These are phyloP conservation scores for Coemansia umbellata DNA, from an alignment of 192 early-diverging fungal species.

Conservation along the genomic window DNA sequence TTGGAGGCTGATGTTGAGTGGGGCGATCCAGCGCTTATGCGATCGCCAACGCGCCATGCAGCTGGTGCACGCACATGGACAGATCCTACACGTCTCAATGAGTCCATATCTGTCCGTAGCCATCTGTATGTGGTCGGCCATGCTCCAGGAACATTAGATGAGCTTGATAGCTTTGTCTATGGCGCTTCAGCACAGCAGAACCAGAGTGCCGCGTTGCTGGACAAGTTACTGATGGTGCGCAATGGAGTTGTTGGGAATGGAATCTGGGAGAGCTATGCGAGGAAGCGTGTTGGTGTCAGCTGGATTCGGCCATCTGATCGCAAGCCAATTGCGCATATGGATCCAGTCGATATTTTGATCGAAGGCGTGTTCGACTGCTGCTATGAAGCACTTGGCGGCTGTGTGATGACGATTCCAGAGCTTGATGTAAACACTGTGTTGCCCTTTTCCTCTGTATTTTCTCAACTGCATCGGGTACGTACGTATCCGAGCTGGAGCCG, in stretches of 20 bases:
- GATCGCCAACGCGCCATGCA: constrained; percentile 26
- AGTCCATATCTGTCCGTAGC: constrained; percentile 43
- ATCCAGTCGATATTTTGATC: constrained; percentile 33
- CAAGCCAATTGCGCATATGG: background rate
- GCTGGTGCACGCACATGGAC: constrained; percentile 20
- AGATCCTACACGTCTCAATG: constrained; percentile 42
- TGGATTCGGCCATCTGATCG: constrained; percentile 15
- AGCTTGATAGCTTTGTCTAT: constrained; percentile 26
- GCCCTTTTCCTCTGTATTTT: constrained; percentile 21
- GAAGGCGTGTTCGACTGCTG: constrained; percentile 24
- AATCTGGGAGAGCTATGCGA: constrained; percentile 48
- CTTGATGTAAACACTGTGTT: background rate
- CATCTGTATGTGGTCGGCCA: constrained; percentile 25
- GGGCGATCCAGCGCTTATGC: constrained; percentile 45
- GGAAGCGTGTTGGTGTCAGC: constrained; percentile 45
- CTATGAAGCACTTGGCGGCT: constrained; percentile 43
- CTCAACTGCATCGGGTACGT: constrained; percentile 12
- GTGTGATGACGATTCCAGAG: constrained; percentile 12
- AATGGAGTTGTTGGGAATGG: constrained; percentile 43
- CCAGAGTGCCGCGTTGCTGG: constrained; percentile 12
- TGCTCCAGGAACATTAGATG: constrained; percentile 14
- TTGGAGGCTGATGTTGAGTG: constrained; percentile 48
- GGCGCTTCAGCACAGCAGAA: too few relatives aligned
- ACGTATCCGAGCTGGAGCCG: constrained; percentile 48
- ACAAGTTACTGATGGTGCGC: constrained; percentile 25